Percentiles rank a stretch among this genome's conserved stretches.
phyloP scores from a whole-genome alignment of 345 rosid genomes.

The Hibiscus mutabilis region DNA sequence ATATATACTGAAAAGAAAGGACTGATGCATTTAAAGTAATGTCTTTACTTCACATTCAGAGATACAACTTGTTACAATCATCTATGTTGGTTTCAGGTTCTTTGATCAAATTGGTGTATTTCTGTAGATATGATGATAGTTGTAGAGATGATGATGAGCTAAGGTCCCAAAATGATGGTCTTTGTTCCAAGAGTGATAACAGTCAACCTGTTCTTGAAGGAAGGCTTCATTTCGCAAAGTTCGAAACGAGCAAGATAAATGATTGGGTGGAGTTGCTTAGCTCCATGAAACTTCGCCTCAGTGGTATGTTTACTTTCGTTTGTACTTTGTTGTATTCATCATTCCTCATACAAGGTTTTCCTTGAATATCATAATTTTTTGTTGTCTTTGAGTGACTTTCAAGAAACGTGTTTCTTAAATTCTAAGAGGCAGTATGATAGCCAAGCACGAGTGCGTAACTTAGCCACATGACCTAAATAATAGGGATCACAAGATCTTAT shows the following conservation, averaged over 20 bases:
- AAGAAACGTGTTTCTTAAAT: neutral
- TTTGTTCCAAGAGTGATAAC: conserved; percentile 16
- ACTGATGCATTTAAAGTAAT: neutral
- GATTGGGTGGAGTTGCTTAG: conserved; percentile 76
- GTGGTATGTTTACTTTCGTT: conserved; percentile 33
- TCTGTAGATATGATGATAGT: conserved; percentile 33
- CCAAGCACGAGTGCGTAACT: neutral
- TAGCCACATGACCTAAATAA: neutral
- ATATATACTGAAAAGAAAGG: neutral
- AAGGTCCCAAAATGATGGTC: conserved; percentile 24
- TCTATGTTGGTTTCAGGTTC: conserved; percentile 48
- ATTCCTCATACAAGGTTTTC: neutral
- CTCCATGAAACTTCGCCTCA: conserved; percentile 45
- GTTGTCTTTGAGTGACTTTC: neutral
- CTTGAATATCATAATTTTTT: neutral
- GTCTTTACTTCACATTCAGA: neutral
- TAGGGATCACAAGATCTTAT: neutral
- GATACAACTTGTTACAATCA: neutral
- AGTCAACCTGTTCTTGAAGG: conserved; percentile 36
- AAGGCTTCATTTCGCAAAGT: conserved; percentile 71
- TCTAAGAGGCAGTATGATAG: neutral
- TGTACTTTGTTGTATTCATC: neutral
- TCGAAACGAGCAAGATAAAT: conserved; percentile 76
- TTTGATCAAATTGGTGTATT: conserved; percentile 76
- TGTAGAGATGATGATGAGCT: conserved; percentile 16